Evolutionary conservation across 768 basidiomycete species (phyloP).

Genomic region (Suillus paluster): DNA sequence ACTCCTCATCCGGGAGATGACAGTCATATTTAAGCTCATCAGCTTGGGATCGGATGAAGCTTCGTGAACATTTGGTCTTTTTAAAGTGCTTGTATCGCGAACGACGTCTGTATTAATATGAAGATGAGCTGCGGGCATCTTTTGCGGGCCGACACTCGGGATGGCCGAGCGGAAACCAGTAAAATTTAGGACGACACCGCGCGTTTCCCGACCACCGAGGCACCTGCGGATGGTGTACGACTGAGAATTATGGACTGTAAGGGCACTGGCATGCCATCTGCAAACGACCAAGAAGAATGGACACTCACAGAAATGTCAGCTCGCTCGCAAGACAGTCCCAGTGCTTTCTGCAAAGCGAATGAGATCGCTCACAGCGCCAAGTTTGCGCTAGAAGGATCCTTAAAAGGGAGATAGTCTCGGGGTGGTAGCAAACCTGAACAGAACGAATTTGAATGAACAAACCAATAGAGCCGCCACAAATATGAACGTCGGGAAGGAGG

Average conservation of each 20-base stretch:
- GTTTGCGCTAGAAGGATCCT: neutral
- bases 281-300: neutral
- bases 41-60: slow-evolving; percentile 28
- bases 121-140: slow-evolving; percentile 51
- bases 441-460: slow-evolving; percentile 8
- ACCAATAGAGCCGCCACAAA: slow-evolving; percentile 5
- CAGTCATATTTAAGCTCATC: slow-evolving; percentile 11
- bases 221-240: neutral
- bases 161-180: neutral
- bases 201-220: neutral
- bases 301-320: slow-evolving; percentile 2
- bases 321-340: neutral
- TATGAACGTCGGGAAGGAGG: slow-evolving; percentile 6
- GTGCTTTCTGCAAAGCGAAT: neutral
- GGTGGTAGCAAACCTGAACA: slow-evolving; percentile 15
- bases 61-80: slow-evolving; percentile 33
- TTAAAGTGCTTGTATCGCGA: slow-evolving; percentile 36
- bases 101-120: slow-evolving; percentile 52
- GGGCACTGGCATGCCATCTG: neutral
- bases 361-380: neutral
- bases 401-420: slow-evolving; percentile 4
- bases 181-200: neutral
- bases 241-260: slow-evolving; percentile 4
- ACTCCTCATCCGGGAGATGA: slow-evolving; percentile 45
- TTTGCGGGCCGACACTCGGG: neutral